Evolutionary conservation across 305 asterid species (phyloP).

Genomic region (Plantago coronopus): DNA sequence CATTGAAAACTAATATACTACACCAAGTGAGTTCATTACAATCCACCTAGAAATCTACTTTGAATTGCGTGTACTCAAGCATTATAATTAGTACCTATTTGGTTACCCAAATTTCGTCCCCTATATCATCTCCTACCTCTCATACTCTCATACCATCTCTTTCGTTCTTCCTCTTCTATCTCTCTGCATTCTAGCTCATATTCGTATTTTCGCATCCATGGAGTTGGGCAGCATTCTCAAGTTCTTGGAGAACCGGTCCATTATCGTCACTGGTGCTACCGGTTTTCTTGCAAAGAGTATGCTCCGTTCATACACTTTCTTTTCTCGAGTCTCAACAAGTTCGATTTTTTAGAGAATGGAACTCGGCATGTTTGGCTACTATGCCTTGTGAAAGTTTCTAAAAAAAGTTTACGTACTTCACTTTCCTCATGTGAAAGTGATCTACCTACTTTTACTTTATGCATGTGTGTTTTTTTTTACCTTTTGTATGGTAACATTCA

Average conservation of each 20-base stretch:
- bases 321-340: too few relatives aligned
- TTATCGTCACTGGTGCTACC: constrained; percentile 11
- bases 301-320: background rate
- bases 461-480: too few relatives aligned
- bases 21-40: background rate
- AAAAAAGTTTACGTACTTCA: too few relatives aligned
- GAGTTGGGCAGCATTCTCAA: constrained; percentile 10
- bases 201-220: background rate
- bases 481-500: too few relatives aligned
- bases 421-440: too few relatives aligned
- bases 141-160: background rate
- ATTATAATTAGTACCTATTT: background rate
- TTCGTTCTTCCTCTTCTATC: background rate
- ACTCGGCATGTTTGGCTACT: too few relatives aligned
- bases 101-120: constrained; percentile 4
- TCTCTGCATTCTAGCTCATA: too few relatives aligned
- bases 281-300: constrained; percentile 14
- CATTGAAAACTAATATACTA: background rate
- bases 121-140: constrained; percentile 2
- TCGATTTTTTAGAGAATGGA: too few relatives aligned
- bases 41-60: constrained; percentile 3
- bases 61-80: constrained; percentile 11
- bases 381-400: too few relatives aligned
- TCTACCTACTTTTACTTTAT: too few relatives aligned
- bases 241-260: constrained; percentile 9